These are phyloP conservation scores for Stemphylium lycopersici DNA, from an alignment of 2,329 filamentous ascomycete genomes.

Conservation along the genomic window DNA sequence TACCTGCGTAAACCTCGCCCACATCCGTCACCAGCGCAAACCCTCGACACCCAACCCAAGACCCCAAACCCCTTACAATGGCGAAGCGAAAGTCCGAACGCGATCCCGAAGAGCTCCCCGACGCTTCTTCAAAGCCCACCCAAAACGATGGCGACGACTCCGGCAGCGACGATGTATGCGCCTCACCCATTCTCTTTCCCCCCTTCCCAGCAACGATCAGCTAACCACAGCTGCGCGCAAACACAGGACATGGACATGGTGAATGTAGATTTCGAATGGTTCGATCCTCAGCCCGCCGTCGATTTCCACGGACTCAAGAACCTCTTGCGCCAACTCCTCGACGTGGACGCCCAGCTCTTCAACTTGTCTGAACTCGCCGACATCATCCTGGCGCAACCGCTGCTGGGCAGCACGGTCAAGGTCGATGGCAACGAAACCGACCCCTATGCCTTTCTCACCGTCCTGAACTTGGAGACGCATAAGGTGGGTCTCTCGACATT, in stretches of 20 bases:
- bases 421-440: slow-evolving; percentile 94
- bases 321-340: slow-evolving; percentile 88
- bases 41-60: neutral
- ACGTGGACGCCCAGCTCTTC: slow-evolving; percentile 83
- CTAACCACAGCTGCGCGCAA: slow-evolving; percentile 57
- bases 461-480: slow-evolving; percentile 82
- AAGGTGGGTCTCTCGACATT: slow-evolving; percentile 48
- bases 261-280: slow-evolving; percentile 98
- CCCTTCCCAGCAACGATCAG: slow-evolving; percentile 22
- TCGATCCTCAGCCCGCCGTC: slow-evolving; percentile 86
- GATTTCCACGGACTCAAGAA: slow-evolving; percentile 96
- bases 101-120: slow-evolving; percentile 45
- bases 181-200: slow-evolving; percentile 7
- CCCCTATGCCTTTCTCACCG: slow-evolving; percentile 89
- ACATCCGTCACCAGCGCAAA: neutral
- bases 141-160: slow-evolving; percentile 42
- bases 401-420: slow-evolving; percentile 93
- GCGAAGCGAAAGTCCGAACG: slow-evolving; percentile 44
- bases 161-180: slow-evolving; percentile 47
- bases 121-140: slow-evolving; percentile 41
- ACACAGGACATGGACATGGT: slow-evolving; percentile 93
- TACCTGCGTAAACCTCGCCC: slow-evolving; percentile 2
- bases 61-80: slow-evolving; percentile 30
- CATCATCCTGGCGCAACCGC: slow-evolving; percentile 82
- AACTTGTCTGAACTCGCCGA: slow-evolving; percentile 87